Conservation (phyloP, 768 basidiomycete species). For the Rhizopogon salebrosus region DNA sequence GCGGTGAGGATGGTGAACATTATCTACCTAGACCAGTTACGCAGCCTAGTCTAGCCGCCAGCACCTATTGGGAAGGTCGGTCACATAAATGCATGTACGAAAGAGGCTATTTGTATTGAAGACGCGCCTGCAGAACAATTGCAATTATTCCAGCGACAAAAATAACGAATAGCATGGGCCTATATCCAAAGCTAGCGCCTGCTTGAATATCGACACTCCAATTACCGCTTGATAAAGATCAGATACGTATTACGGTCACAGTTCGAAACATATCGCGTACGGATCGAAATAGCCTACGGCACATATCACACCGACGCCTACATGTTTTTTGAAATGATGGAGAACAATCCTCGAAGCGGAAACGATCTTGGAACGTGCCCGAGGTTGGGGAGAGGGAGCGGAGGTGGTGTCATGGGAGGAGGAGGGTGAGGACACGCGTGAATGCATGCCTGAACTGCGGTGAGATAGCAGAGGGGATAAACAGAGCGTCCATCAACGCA, state of each 20-base stretch:
- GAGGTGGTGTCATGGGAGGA: slow-evolving; percentile 7
- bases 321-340: slow-evolving; percentile 28
- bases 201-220: slow-evolving; percentile 42
- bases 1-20: neutral
- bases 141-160: slow-evolving; percentile 40
- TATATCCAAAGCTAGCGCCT: slow-evolving; percentile 39
- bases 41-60: slow-evolving; percentile 39
- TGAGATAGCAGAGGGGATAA: slow-evolving; percentile 17
- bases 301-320: slow-evolving; percentile 36
- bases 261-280: slow-evolving; percentile 8
- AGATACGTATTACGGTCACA: neutral
- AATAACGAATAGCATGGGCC: slow-evolving; percentile 39
- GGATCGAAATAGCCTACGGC: slow-evolving; percentile 34
- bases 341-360: slow-evolving; percentile 8
- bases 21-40: slow-evolving; percentile 21
- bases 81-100: neutral
- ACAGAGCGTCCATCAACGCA: slow-evolving; percentile 4
- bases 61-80: slow-evolving; percentile 15
- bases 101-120: neutral
- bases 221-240: slow-evolving; percentile 25
- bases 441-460: slow-evolving; percentile 26
- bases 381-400: slow-evolving; percentile 4
- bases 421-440: slow-evolving; percentile 7
- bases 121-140: slow-evolving; percentile 33
- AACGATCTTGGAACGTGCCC: neutral